These are phyloP conservation scores for Candida mesenterica DNA, from an alignment of 1,139 yeast genomes.

Conservation along the genomic window DNA sequence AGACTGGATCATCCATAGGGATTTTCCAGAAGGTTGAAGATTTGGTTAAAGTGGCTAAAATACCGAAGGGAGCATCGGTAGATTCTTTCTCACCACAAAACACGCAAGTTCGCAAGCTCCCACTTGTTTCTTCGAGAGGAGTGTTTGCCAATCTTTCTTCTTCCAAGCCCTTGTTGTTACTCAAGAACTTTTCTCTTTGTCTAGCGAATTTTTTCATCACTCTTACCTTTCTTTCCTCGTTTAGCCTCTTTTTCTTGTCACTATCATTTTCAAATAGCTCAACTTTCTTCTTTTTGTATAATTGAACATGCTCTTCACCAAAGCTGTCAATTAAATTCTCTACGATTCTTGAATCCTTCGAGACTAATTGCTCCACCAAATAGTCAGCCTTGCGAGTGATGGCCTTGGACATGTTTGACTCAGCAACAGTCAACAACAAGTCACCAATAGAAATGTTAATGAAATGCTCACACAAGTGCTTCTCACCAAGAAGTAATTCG, in stretches of 20 bases:
- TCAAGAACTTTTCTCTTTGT: constrained; percentile 39
- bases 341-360: constrained; percentile 47
- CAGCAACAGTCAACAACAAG: constrained; percentile 49
- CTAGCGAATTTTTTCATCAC: constrained; percentile 43
- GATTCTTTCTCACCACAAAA: constrained; percentile 62
- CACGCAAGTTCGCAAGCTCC: constrained; percentile 49
- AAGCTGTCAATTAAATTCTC: constrained; percentile 54
- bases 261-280: constrained; percentile 32
- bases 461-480: constrained; percentile 43
- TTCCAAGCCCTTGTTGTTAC: constrained; percentile 28
- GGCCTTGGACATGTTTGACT: constrained; percentile 49
- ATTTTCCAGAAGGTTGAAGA: constrained; percentile 48
- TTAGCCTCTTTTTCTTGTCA: constrained; percentile 45
- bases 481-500: constrained; percentile 39
- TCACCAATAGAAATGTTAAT: constrained; percentile 56
- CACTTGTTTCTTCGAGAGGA: constrained; percentile 10
- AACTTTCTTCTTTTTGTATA: constrained; percentile 32
- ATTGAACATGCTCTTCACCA: constrained; percentile 52
- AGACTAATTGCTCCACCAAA: constrained; percentile 49
- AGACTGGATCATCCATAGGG: constrained; percentile 26
- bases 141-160: constrained; percentile 12
- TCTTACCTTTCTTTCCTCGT: constrained; percentile 36
- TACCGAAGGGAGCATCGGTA: constrained; percentile 48
- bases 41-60: constrained; percentile 42
- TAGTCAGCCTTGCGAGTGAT: constrained; percentile 54